Conservation (phyloP, 768 basidiomycete species). For the Sporobolomyces pararoseus region DNA sequence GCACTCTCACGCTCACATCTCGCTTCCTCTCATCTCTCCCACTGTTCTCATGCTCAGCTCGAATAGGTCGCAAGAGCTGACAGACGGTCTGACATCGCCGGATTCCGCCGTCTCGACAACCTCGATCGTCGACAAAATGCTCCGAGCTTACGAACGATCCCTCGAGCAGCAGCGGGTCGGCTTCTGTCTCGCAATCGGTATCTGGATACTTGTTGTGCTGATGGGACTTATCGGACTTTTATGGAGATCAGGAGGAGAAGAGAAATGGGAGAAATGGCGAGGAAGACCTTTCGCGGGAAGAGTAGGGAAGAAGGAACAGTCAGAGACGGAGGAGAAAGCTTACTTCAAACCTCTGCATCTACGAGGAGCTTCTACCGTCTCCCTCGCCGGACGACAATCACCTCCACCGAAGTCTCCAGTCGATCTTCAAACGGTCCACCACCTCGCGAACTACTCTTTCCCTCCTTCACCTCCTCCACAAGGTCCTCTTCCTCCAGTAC, state of each 20-base stretch:
- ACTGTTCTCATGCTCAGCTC: constrained; percentile 73
- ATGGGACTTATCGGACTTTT: constrained; percentile 57
- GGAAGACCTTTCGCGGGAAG: neutral
- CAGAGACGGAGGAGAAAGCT: neutral
- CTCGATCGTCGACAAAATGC: constrained; percentile 64
- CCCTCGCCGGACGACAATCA: neutral
- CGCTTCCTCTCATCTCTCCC: constrained; percentile 73
- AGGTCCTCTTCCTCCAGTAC: neutral
- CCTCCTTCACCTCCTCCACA: neutral
- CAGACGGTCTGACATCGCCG: constrained; percentile 65
- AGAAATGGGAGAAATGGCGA: neutral
- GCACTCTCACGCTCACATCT: constrained; percentile 74
- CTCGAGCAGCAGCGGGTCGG: constrained; percentile 77
- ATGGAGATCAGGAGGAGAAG: constrained; percentile 47
- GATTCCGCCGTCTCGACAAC: constrained; percentile 53
- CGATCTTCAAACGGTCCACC: neutral
- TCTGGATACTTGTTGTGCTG: constrained; percentile 79
- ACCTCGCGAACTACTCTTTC: neutral
- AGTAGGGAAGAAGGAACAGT: neutral
- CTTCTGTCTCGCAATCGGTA: constrained; percentile 72
- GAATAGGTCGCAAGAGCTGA: constrained; percentile 65
- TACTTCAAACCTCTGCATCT: constrained; percentile 25
- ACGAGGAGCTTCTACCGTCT: neutral
- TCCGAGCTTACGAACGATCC: constrained; percentile 66
- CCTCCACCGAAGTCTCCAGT: constrained; percentile 5